Evolutionary conservation across 2,329 filamentous ascomycete genomes (phyloP).

Genomic region (Aspergillus intermedius): DNA sequence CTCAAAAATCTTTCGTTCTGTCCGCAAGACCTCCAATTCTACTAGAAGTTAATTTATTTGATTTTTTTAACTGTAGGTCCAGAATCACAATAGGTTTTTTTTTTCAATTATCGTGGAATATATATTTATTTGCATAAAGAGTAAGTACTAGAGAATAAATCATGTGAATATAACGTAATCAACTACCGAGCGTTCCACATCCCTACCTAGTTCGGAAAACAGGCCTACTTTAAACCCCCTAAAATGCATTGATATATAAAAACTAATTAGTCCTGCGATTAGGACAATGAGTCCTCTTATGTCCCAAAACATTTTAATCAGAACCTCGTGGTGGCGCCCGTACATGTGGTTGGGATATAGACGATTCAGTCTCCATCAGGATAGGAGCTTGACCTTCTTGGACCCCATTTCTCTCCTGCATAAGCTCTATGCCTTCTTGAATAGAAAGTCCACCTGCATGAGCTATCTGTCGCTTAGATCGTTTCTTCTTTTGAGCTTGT

Average conservation of each 20-base stretch:
- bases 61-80: too few relatives aligned
- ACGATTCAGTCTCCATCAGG: neutral
- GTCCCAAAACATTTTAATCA: neutral
- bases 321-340: neutral
- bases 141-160: too few relatives aligned
- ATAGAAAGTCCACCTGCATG: slow-evolving; percentile 2
- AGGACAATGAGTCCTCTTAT: neutral
- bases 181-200: too few relatives aligned
- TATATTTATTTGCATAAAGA: too few relatives aligned
- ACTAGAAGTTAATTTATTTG: too few relatives aligned
- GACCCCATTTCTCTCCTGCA: neutral
- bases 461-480: neutral
- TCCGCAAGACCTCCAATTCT: too few relatives aligned
- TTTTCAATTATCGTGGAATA: too few relatives aligned
- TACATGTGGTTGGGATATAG: neutral
- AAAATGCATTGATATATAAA: neutral
- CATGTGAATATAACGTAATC: too few relatives aligned
- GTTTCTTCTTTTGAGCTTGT: neutral
- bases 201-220: too few relatives aligned
- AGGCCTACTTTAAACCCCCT: neutral
- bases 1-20: too few relatives aligned
- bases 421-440: neutral
- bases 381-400: neutral
- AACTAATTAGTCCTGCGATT: neutral
- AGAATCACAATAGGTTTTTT: too few relatives aligned